These are phyloP conservation scores for Amanita subjunquillea DNA, from an alignment of 768 basidiomycete genomes.

Conservation along the genomic window DNA sequence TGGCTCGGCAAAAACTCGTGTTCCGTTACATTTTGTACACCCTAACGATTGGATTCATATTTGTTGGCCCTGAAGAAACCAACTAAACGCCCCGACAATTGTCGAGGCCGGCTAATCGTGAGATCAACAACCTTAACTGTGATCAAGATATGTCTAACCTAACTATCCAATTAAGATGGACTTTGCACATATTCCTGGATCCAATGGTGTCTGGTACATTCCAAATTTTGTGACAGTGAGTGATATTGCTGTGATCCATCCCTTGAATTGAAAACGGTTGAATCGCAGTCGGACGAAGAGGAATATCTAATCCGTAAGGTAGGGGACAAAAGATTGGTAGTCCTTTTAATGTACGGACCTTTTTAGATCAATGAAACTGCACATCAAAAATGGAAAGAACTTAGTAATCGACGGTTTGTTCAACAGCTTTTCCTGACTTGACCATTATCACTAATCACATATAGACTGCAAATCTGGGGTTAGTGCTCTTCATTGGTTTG, in stretches of 20 bases:
- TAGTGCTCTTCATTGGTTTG: constrained; percentile 10
- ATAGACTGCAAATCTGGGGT: constrained; percentile 74
- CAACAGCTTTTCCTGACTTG: constrained; percentile 6
- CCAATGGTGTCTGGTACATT: constrained; percentile 48
- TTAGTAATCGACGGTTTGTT: constrained; percentile 59
- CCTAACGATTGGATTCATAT: not conserved
- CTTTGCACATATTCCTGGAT: constrained; percentile 22
- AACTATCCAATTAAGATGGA: constrained; percentile 3
- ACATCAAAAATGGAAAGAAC: constrained; percentile 73
- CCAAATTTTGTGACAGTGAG: constrained; percentile 62
- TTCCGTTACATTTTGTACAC: not conserved
- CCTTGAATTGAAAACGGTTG: constrained; percentile 1
- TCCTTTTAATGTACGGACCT: not conserved
- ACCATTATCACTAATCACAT: not conserved
- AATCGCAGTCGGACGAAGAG: constrained; percentile 53
- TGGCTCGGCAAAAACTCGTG: not conserved
- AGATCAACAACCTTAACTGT: constrained; percentile 4
- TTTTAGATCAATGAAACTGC: constrained; percentile 66
- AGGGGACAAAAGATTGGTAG: constrained; percentile 4
- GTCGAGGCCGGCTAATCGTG: not conserved
- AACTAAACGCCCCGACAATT: not conserved
- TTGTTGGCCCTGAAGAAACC: not conserved
- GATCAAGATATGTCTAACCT: constrained; percentile 3
- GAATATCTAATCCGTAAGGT: constrained; percentile 71
- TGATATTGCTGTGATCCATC: not conserved